These are phyloP conservation scores for Dryas alaskensis DNA, from an alignment of 306 rosid genomes.

Conservation along the genomic window DNA sequence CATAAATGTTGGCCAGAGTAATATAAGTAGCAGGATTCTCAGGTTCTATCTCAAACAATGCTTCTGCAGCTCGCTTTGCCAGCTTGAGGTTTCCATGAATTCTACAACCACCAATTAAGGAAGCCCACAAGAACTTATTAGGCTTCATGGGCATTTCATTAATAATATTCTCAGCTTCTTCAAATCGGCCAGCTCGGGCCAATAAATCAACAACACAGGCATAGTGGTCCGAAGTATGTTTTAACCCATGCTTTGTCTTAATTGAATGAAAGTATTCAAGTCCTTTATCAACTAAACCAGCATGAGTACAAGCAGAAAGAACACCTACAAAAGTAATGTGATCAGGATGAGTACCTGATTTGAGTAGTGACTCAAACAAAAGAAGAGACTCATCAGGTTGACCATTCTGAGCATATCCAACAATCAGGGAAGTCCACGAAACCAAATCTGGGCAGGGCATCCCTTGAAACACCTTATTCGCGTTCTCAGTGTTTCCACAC, in stretches of 20 bases:
- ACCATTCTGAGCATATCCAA: conserved; percentile 68
- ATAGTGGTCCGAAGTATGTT: conserved; percentile 59
- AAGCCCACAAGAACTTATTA: conserved; percentile 65
- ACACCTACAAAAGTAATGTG: conserved; percentile 61
- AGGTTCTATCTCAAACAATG: conserved; percentile 63
- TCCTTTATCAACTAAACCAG: conserved; percentile 61
- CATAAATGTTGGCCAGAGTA: conserved; percentile 64
- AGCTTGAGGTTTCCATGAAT: conserved; percentile 59
- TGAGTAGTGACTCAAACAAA: conserved; percentile 52
- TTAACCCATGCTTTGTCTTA: conserved; percentile 53
- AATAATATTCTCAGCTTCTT: conserved; percentile 55
- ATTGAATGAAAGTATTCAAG: conserved; percentile 55
- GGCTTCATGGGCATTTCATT: conserved; percentile 57
- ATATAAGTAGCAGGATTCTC: conserved; percentile 65
- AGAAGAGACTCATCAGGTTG: conserved; percentile 49
- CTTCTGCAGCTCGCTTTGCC: conserved; percentile 55
- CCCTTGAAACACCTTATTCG: conserved; percentile 48
- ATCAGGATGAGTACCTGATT: conserved; percentile 60
- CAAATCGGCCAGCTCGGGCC: conserved; percentile 61
- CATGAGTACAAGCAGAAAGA: conserved; percentile 68
- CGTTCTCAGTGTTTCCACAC: conserved; percentile 54
- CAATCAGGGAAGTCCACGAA: conserved; percentile 68
- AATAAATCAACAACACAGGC: conserved; percentile 60
- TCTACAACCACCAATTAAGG: conserved; percentile 70
- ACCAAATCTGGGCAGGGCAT: conserved; percentile 59